These are phyloP conservation scores for Trypanosoma mega DNA, from an alignment of 208 protist genomes.

Conservation along the genomic window DNA sequence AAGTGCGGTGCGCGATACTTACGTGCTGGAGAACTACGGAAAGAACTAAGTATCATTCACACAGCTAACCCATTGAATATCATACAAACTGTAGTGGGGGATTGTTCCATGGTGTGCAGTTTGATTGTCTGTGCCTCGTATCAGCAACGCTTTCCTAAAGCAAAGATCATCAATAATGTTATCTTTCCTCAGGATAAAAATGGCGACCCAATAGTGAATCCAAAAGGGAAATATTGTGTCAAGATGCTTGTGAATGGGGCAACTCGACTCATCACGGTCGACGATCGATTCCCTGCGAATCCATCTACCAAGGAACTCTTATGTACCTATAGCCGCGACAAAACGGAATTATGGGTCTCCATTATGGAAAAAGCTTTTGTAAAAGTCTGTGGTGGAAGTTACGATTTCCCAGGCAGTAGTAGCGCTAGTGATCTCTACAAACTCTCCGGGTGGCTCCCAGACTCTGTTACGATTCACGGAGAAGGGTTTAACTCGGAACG, in stretches of 20 bases:
- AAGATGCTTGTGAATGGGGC: conserved; percentile 93
- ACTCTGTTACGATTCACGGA: conserved; percentile 36
- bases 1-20: conserved; percentile 32
- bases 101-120: conserved; percentile 86
- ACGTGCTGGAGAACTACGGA: conserved; percentile 18
- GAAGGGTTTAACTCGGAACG: conserved; percentile 61
- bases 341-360: conserved; percentile 64
- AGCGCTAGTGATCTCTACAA: conserved; percentile 88
- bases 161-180: conserved; percentile 80
- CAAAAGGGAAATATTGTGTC: conserved; percentile 87
- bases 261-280: conserved; percentile 83
- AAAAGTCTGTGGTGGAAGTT: conserved; percentile 84
- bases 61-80: conserved; percentile 80
- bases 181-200: conserved; percentile 87
- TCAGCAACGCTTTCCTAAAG: conserved; percentile 79
- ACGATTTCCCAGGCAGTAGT: conserved; percentile 83
- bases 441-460: conserved; percentile 86
- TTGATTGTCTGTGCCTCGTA: conserved; percentile 79
- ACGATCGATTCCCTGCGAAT: conserved; percentile 80
- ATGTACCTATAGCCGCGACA: conserved; percentile 34
- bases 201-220: conserved; percentile 74
- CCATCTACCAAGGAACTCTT: conserved; percentile 31
- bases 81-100: conserved; percentile 80
- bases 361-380: conserved; percentile 91
- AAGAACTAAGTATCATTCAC: conserved; percentile 39